Conservation (phyloP, 352 stramenopile species). For the Pythium folliculosum region DNA sequence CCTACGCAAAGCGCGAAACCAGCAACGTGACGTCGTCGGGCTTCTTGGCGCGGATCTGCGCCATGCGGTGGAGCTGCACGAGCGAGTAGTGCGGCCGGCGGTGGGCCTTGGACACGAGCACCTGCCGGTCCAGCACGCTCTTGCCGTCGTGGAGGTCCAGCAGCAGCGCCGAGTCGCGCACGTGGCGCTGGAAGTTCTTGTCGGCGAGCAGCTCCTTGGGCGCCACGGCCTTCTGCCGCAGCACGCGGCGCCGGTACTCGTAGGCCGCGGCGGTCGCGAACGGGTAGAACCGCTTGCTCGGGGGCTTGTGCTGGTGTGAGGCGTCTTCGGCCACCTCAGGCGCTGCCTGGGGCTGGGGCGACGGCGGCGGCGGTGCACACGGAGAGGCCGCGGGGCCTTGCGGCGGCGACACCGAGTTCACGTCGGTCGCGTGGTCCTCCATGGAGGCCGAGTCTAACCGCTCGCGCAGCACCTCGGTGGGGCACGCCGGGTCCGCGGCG, state of each 20-base stretch:
- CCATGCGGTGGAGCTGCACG: constrained; percentile 69
- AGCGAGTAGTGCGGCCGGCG: constrained; percentile 76
- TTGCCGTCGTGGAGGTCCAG: constrained; percentile 54
- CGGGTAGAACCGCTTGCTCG: constrained; percentile 43
- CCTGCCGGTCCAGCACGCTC: constrained; percentile 53
- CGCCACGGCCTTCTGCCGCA: constrained; percentile 29
- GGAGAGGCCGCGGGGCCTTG: neutral
- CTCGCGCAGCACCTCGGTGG: constrained; percentile 21
- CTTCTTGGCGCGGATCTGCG: constrained; percentile 74
- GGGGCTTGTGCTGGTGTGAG: constrained; percentile 9
- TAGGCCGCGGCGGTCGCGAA: constrained; percentile 65
- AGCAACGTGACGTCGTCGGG: constrained; percentile 81
- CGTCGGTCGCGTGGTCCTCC: constrained; percentile 14
- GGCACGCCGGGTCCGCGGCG: neutral
- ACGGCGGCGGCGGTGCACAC: neutral
- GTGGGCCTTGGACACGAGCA: constrained; percentile 49
- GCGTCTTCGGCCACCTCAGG: neutral
- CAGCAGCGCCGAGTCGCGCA: constrained; percentile 50
- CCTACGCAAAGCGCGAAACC: constrained; percentile 49
- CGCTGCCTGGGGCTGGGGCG: neutral
- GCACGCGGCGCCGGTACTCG: constrained; percentile 59
- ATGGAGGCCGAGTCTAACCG: constrained; percentile 23
- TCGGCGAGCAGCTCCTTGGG: constrained; percentile 32
- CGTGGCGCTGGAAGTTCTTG: constrained; percentile 41
- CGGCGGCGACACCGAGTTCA: neutral